A percentile compares a stretch with the other conserved stretches of the same genome.
These are phyloP conservation scores for Coemansia sp. DNA, from an alignment of 192 early-diverging fungal genomes.

Conservation along the genomic window DNA sequence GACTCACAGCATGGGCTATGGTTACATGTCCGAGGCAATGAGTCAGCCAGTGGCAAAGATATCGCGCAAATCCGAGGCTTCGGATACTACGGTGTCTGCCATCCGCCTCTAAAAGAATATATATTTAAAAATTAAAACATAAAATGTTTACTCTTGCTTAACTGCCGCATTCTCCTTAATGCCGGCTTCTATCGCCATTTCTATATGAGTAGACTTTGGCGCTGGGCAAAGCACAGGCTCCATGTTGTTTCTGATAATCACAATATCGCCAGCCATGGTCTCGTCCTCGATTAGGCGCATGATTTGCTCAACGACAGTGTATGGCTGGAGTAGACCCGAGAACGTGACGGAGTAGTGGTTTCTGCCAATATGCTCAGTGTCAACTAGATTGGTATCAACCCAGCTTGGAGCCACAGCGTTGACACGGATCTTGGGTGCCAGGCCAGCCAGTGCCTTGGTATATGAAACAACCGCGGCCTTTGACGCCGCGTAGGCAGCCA, in stretches of 20 bases:
- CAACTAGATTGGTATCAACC: constrained; percentile 56
- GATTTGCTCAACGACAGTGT: constrained; percentile 58
- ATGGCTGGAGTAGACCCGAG: constrained; percentile 25
- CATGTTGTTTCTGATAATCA: constrained; percentile 14
- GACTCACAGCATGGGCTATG: constrained; percentile 71
- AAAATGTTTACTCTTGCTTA: not conserved
- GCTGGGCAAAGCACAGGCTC: constrained; percentile 12
- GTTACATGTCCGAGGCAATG: constrained; percentile 40
- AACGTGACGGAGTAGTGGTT: constrained; percentile 21
- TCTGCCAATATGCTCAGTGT: constrained; percentile 40
- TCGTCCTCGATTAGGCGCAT: constrained; percentile 61
- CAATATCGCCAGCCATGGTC: constrained; percentile 51
- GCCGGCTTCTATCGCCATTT: not conserved
- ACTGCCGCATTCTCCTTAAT: not conserved
- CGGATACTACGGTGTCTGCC: constrained; percentile 12
- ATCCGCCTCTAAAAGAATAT: constrained; percentile 13
- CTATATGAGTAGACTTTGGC: constrained; percentile 26
- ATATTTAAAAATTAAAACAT: not conserved
- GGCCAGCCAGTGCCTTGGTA: constrained; percentile 43
- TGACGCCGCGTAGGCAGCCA: constrained; percentile 71
- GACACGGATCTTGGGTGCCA: constrained; percentile 60
- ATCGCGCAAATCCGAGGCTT: constrained; percentile 28
- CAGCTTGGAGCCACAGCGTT: constrained; percentile 64
- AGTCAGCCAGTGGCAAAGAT: constrained; percentile 22
- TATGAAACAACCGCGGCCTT: constrained; percentile 74